These are phyloP conservation scores for Aspergillus sp. DNA, from an alignment of 2,329 filamentous ascomycete genomes.

Conservation along the genomic window DNA sequence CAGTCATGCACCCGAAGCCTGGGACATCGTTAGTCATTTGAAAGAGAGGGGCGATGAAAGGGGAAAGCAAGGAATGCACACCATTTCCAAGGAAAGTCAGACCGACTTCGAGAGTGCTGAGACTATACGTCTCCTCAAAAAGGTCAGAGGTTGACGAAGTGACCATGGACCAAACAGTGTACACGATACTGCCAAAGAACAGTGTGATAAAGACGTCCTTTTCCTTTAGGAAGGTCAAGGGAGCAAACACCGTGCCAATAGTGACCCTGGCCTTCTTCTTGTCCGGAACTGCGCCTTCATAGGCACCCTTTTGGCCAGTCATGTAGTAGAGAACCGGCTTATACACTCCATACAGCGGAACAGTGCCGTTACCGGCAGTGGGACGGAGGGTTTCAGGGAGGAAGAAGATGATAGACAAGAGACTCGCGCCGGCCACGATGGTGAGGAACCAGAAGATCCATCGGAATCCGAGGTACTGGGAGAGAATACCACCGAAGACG, in stretches of 20 bases:
- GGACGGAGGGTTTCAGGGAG: slow-evolving; percentile 35
- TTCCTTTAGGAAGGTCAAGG: slow-evolving; percentile 36
- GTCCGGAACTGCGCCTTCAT: slow-evolving; percentile 8
- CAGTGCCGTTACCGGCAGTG: slow-evolving; percentile 34
- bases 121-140: slow-evolving; percentile 30
- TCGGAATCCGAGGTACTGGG: slow-evolving; percentile 30
- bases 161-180: slow-evolving; percentile 44
- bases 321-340: slow-evolving; percentile 33
- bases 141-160: slow-evolving; percentile 37
- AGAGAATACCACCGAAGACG: slow-evolving; percentile 34
- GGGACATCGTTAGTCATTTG: neutral
- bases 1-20: slow-evolving; percentile 35
- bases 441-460: slow-evolving; percentile 38
- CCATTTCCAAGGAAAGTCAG: slow-evolving; percentile 37
- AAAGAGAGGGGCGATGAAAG: neutral
- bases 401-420: slow-evolving; percentile 34
- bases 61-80: slow-evolving; percentile 1
- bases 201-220: slow-evolving; percentile 41
- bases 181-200: slow-evolving; percentile 38
- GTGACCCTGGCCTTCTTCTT: slow-evolving; percentile 20
- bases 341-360: slow-evolving; percentile 33
- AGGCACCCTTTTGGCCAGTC: slow-evolving; percentile 12
- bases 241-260: slow-evolving; percentile 27
- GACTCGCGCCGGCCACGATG: slow-evolving; percentile 25
- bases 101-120: slow-evolving; percentile 35